Evolutionary conservation across 164 flowering plant species (phyloP), one percentile per base, ranked within the genome.

Genomic region (Platanus orientalis): DNA sequence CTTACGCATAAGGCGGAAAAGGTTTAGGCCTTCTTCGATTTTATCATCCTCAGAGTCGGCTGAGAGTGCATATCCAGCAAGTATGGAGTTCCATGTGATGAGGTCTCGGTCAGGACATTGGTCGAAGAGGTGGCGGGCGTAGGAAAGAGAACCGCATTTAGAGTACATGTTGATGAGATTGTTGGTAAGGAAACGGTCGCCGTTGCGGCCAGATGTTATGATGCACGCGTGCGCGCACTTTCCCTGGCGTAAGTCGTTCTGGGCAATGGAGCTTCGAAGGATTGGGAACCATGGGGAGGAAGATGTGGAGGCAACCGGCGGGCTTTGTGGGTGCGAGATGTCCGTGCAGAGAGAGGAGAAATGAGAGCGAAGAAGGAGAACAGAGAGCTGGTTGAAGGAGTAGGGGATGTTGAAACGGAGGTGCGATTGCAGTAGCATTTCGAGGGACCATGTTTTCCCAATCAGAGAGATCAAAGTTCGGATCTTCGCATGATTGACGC

Each of bases 51-150:
- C 62, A n/a, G 61, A 30, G 30, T 70, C 79, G 0, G 63, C 48
- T 12, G 63, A 57, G 1, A 62, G 54, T 0, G 89, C 83, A 40
- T 77, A 79, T 0, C 76, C 84, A 0, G 83, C 71, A 19, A 84
- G 66, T 53, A 84, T 73, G 20, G 89, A 79, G 60, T 83, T 84
- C 78, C 81, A 81, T 0, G 87, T 64, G 19, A 84, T 71, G 28
- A 81, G 66, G 64, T 82, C 85, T 69, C 78, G 51, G 11, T 73
- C 62, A 28, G 74, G 65, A 56, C 49, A 71, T 65, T 54, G 58
- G 49, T 79, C 83, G 63, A 84, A 84, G 79, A 83, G 53, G 20
- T 57, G 71, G 40, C 83, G 83, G 1, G 87, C 85, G 44, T 57
- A 66, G 0, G 40, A 16, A 0, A 78, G 69, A 32, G 69, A 76